Evolutionary conservation across 768 basidiomycete species (phyloP).

Genomic region (Strobilomyces dryophilus): DNA sequence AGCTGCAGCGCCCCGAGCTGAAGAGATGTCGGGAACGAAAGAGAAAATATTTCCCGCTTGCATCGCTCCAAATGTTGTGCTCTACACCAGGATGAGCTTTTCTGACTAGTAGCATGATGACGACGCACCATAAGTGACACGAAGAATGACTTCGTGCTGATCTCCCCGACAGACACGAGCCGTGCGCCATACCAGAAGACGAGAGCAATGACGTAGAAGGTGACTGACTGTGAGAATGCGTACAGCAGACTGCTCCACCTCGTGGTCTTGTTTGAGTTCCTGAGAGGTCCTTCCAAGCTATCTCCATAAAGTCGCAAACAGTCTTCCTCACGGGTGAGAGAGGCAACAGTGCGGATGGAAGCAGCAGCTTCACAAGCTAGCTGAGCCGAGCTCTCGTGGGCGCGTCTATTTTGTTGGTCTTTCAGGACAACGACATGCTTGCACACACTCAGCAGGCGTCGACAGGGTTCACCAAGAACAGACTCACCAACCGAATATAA

Average conservation of each 20-base stretch:
- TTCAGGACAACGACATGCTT: conserved; percentile 84
- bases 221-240: conserved; percentile 67
- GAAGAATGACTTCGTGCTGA: too few species aligned
- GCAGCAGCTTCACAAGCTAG: conserved; percentile 89
- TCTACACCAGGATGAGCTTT: too few species aligned
- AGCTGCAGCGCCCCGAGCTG: too few species aligned
- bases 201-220: conserved; percentile 81
- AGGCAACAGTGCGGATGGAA: conserved; percentile 86
- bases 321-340: conserved; percentile 72
- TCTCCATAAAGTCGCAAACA: conserved; percentile 56
- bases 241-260: conserved; percentile 64
- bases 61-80: too few species aligned
- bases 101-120: too few species aligned
- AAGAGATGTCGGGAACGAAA: too few species aligned
- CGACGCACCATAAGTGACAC: too few species aligned
- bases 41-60: too few species aligned
- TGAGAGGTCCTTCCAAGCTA: conserved; percentile 68
- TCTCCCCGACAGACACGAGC: too few species aligned
- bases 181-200: conserved; percentile 53
- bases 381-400: conserved; percentile 79
- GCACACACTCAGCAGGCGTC: conserved; percentile 4
- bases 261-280: conserved; percentile 56
- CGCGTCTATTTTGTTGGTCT: conserved; percentile 74
- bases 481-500: conserved; percentile 72
- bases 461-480: not conserved